Base-by-base conservation (phyloP, 2,329 filamentous ascomycete species). In the Teratosphaeriaceae sp. region DNA sequence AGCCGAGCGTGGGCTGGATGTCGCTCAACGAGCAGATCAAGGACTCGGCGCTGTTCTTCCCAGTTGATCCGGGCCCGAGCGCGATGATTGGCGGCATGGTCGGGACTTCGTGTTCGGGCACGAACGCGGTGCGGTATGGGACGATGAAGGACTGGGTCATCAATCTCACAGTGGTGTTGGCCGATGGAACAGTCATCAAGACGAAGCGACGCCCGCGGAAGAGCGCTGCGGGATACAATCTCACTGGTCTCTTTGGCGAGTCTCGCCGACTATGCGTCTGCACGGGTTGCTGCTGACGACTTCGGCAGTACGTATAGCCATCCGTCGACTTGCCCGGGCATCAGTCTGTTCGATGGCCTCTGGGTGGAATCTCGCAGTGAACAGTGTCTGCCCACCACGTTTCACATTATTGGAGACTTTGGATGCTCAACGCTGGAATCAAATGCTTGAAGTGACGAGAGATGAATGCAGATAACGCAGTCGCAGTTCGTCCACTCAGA, bases 1-100 rank as follows among this genome's bases (percentile, higher is more conserved):
- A 96, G 62, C 89, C 89, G 2, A 85, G 85, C 5, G 82, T 96
- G 8, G 83, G 84, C n/a, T 96, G 88, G 88, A 88, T 94, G 75
- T 80, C 85, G 40, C 68, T 96, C 45, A 96, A 96, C 56, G 79
- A 84, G 51, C 73, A 80, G 38, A 80, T 85, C 57, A 78, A 84
- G 64, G 73, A 78, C 29, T 82, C 78, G 3, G 86, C 86, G 0
- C 76, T 96, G 1, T 95, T 95, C 68, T 94, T 95, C 60, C 89
- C 89, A 1, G 82, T 94, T 11, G 89, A 96, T 57, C 89, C 89
- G 11, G 85, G 85, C 61, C 82, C 82, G 27, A 68, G 65, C 18
- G 84, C 85, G 13, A 85, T 84, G 66, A 87, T 89, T 53, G 85
- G 85, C 38, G 85, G 85, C 31, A 90, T 90, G 85, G 78, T 89